A percentile compares a stretch with the other conserved stretches of the same genome.
Conservation (phyloP, 805 yeast species). For the Teunomyces atbi region DNA sequence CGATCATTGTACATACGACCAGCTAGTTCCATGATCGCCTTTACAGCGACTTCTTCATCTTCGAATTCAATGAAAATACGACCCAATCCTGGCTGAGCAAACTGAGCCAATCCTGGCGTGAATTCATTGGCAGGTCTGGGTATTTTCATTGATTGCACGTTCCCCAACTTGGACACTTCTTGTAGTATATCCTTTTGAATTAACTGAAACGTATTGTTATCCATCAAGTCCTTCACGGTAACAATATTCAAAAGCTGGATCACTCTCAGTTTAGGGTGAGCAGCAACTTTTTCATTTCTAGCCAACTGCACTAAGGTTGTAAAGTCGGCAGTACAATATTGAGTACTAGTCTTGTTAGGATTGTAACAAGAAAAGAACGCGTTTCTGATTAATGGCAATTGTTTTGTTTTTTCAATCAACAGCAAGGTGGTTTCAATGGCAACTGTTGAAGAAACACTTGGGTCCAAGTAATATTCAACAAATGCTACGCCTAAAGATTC, state of each 20-base stretch:
- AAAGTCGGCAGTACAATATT: constrained; percentile 36
- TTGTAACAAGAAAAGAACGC: constrained; percentile 35
- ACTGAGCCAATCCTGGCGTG: constrained; percentile 39
- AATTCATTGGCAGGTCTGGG: constrained; percentile 59
- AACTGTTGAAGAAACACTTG: constrained; percentile 5
- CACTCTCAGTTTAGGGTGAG: constrained; percentile 48
- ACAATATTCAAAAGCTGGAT: constrained; percentile 66
- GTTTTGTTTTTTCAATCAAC: constrained; percentile 13
- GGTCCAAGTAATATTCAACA: constrained; percentile 38
- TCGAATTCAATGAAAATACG: constrained; percentile 68
- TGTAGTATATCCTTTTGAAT: constrained; percentile 50
- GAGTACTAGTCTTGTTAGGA: constrained; percentile 31
- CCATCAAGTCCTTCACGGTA: constrained; percentile 60
- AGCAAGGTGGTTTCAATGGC: constrained; percentile 13
- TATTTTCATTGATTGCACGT: constrained; percentile 52
- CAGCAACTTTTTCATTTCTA: constrained; percentile 32
- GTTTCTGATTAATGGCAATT: constrained; percentile 15
- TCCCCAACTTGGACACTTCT: constrained; percentile 53
- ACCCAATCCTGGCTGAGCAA: constrained; percentile 60
- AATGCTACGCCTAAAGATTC: constrained; percentile 60
- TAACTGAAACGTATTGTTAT: constrained; percentile 46
- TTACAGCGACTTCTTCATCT: constrained; percentile 46
- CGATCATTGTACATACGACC: constrained; percentile 71
- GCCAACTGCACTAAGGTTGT: constrained; percentile 38
- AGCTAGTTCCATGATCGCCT: constrained; percentile 58